phyloP scores from a whole-genome alignment of 2,329 filamentous ascomycete species.

The Cephalotrichum gorgonifer region DNA sequence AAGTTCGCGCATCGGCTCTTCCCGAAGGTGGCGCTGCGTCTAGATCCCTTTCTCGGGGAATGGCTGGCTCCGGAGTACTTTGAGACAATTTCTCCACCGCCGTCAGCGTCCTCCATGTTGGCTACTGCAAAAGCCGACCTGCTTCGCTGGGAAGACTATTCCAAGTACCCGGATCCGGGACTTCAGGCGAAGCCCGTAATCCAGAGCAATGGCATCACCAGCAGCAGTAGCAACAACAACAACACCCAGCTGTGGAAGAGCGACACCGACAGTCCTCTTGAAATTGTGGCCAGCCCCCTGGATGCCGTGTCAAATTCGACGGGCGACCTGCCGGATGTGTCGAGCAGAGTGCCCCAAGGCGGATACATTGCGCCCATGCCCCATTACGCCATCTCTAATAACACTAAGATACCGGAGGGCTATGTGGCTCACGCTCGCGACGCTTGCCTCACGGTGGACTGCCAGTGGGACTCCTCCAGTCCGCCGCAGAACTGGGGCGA shows the following conservation, averaged over 20 bases:
- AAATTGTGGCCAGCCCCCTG: background rate
- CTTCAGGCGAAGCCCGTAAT: constrained; percentile 23
- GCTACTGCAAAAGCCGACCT: constrained; percentile 81
- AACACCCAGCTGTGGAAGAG: constrained; percentile 10
- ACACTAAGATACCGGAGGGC: constrained; percentile 73
- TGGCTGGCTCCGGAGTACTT: constrained; percentile 94
- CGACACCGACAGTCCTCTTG: background rate
- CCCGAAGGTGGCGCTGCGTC: constrained; percentile 56
- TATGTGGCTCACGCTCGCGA: constrained; percentile 88
- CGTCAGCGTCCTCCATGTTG: constrained; percentile 77
- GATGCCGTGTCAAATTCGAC: background rate
- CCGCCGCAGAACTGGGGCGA: constrained; percentile 72
- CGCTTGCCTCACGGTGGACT: constrained; percentile 77
- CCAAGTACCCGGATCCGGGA: constrained; percentile 25
- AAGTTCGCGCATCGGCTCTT: constrained; percentile 18
- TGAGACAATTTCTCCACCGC: constrained; percentile 82
- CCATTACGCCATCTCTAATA: constrained; percentile 70
- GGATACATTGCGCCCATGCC: constrained; percentile 67
- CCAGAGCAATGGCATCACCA: too few relatives aligned
- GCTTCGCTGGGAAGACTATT: constrained; percentile 63
- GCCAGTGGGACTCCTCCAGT: constrained; percentile 90
- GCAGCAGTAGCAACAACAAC: constrained; percentile 9
- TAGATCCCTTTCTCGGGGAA: constrained; percentile 90
- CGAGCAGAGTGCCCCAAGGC: constrained; percentile 13
- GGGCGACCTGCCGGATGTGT: constrained; percentile 18